A percentile compares a stretch with the other conserved stretches of the same genome.
Evolutionary conservation across 1,284 basidiomycete genomes (phyloP).

Genomic region (Rhodotorula sp.): DNA sequence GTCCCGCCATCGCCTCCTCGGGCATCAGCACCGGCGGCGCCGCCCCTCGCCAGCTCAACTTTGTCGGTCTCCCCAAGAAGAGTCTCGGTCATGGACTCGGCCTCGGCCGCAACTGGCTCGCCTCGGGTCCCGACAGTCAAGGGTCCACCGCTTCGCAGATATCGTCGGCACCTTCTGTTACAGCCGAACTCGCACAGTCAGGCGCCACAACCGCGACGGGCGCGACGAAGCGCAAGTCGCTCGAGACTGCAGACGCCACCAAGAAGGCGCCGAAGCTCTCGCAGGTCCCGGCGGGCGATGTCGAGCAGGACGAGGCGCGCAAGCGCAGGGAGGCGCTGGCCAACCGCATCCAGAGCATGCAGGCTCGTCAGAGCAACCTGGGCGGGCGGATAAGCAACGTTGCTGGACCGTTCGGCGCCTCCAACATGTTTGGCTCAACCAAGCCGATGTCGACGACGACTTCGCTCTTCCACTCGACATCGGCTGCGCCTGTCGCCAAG

Average conservation of each 20-base stretch:
- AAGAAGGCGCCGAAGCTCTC: constrained; percentile 24
- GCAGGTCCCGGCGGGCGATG: constrained; percentile 2
- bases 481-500: not conserved
- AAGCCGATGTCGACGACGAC: constrained; percentile 1
- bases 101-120: constrained; percentile 25
- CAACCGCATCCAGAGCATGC: constrained; percentile 28
- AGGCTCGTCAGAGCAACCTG: constrained; percentile 27
- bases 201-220: constrained; percentile 20
- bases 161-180: not conserved
- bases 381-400: constrained; percentile 24
- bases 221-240: constrained; percentile 37
- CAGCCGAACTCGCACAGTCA: constrained; percentile 4
- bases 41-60: constrained; percentile 30
- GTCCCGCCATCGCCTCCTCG: not conserved
- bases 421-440: constrained; percentile 3
- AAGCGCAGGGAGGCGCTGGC: constrained; percentile 19
- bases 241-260: constrained; percentile 10
- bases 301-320: constrained; percentile 12
- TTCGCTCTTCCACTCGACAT: constrained; percentile 10
- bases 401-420: constrained; percentile 4
- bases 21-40: constrained; percentile 25
- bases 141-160: constrained; percentile 6
- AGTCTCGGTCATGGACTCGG: constrained; percentile 39
- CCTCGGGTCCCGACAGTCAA: constrained; percentile 20
- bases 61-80: constrained; percentile 41